Conservation (phyloP, 495 filamentous ascomycete species). For the Hypomontagnella monticulosa region DNA sequence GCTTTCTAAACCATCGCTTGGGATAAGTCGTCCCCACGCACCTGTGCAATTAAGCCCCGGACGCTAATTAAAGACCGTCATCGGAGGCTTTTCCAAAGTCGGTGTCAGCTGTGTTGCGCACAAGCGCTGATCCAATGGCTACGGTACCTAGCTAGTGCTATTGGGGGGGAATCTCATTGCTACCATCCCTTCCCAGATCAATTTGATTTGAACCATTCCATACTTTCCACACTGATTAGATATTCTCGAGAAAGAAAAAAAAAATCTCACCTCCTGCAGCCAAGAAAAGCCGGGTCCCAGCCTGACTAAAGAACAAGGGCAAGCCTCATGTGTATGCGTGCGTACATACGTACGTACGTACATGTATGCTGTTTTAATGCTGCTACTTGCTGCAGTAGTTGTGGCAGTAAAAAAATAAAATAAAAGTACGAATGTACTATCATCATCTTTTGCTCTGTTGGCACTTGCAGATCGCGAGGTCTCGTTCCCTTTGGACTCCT, state of each 20-base stretch:
- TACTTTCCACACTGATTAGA: no score
- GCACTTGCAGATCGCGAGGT: conserved; percentile 31
- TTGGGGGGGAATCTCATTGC: conserved; percentile 36
- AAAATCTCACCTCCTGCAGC: conserved; percentile 38
- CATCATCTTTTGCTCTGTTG: conserved; percentile 34
- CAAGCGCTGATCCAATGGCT: conserved; percentile 37
- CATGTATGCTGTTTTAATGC: neutral
- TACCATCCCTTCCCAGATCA: conserved; percentile 40
- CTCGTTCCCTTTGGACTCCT: conserved; percentile 21
- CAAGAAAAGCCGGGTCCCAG: conserved; percentile 27
- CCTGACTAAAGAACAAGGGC: conserved; percentile 38
- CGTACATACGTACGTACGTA: conserved; percentile 1
- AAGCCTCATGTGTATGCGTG: conserved; percentile 33
- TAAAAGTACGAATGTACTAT: conserved; percentile 11
- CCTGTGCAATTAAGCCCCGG: conserved; percentile 29
- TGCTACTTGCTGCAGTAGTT: no score
- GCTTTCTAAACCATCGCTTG: conserved; percentile 27
- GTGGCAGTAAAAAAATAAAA: no score
- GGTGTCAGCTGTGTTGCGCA: conserved; percentile 32
- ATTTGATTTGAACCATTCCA: conserved; percentile 28
- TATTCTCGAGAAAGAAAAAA: conserved; percentile 19
- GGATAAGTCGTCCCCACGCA: conserved; percentile 26
- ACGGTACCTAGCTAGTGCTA: conserved; percentile 20
- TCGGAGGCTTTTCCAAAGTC: conserved; percentile 43
- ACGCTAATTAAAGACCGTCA: conserved; percentile 45